phyloP scores from a whole-genome alignment of 2,329 filamentous ascomycete species.

The Aureobasidium leucospermi region DNA sequence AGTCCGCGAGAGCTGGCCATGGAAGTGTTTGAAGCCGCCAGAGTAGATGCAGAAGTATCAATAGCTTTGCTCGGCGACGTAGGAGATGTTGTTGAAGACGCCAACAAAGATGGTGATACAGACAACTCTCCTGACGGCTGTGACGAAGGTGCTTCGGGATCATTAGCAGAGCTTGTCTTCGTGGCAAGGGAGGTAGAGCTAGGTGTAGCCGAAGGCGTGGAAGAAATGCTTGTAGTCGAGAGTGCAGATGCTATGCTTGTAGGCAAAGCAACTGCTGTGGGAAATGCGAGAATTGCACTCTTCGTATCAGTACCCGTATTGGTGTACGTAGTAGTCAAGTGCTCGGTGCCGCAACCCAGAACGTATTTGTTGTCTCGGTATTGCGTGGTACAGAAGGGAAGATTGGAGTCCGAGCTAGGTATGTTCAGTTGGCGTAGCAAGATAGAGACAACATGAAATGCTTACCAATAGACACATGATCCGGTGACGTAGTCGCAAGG shows the following conservation, averaged over 20 bases:
- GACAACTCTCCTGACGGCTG: not conserved
- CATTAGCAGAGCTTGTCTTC: not conserved
- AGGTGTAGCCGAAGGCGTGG: not conserved
- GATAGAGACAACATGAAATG: not conserved
- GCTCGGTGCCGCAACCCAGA: not conserved
- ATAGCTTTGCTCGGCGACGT: not conserved
- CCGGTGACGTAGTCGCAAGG: constrained; percentile 18
- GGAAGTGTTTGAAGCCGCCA: not conserved
- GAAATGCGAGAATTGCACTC: not conserved
- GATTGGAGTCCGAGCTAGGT: not conserved
- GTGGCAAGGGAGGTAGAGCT: not conserved
- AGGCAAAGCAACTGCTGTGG: not conserved
- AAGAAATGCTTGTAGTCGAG: not conserved
- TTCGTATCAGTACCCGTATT: not conserved
- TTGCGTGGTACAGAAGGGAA: not conserved
- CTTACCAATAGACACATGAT: constrained; percentile 18
- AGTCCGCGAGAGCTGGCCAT: not conserved
- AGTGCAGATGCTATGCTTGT: not conserved
- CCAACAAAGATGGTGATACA: not conserved
- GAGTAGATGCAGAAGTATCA: not conserved
- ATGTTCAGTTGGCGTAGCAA: not conserved
- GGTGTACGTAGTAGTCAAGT: not conserved
- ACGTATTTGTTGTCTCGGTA: not conserved
- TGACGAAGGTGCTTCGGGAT: not conserved
- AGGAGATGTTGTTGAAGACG: not conserved